phyloP scores from a whole-genome alignment of 257 asterid species.

The Solanum tarapatanum region DNA sequence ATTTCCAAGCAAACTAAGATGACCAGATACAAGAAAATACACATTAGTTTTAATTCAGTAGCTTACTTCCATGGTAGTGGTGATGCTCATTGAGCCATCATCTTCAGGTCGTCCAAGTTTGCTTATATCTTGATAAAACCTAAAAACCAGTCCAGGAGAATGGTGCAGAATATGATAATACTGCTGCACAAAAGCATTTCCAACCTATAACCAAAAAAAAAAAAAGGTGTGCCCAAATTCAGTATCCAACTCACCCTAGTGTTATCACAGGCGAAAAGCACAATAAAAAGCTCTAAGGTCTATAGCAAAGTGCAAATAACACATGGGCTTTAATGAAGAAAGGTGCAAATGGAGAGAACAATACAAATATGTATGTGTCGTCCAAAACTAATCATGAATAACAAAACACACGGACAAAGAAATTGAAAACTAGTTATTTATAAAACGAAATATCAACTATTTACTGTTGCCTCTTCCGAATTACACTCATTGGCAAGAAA shows the following conservation, averaged over 20 bases:
- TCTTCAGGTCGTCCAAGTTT: conserved; percentile 78
- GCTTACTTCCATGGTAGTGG: conserved; percentile 78
- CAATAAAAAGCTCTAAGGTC: background rate
- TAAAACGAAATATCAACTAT: background rate
- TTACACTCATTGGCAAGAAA: background rate
- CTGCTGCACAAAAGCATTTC: conserved; percentile 82
- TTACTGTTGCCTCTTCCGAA: background rate
- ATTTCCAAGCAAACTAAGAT: background rate
- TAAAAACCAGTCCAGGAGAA: conserved; percentile 61
- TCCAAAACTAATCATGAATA: background rate
- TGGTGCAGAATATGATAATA: conserved; percentile 74
- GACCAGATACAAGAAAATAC: background rate
- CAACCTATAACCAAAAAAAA: conserved; percentile 38
- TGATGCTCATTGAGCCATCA: conserved; percentile 66
- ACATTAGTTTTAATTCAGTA: background rate
- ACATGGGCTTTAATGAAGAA: background rate
- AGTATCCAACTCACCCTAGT: background rate
- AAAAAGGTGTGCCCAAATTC: background rate
- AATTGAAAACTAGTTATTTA: background rate
- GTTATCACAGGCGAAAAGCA: background rate
- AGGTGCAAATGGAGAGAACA: background rate
- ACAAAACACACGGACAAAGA: background rate
- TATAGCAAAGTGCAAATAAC: background rate
- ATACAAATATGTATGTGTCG: background rate
- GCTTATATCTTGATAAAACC: conserved; percentile 78